Base-by-base conservation (phyloP, 345 rosid species). In the Hibiscus tridactylites region DNA sequence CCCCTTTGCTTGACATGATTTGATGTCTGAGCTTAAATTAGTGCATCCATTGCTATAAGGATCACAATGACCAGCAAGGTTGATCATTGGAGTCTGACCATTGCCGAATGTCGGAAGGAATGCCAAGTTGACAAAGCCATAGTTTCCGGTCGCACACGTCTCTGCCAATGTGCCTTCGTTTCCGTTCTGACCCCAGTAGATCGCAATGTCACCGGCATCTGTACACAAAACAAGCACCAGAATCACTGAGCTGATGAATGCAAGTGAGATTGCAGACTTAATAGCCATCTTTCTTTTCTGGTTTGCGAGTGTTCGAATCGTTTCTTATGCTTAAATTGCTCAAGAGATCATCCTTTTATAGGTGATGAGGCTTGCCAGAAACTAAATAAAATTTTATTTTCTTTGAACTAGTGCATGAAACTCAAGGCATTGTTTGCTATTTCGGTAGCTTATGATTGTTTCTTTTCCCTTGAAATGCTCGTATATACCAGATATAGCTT, bases 41-140 rank as follows among this genome's bases (percentile, higher is more conserved):
- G 57, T 8, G 61, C 79, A 73, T 0, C 75, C 77, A 33, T 75
- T 7, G 78, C 52, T 5, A 50, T 16, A 50, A 5, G 79, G 79
- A 57, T 80, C 42, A 61, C 81, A 81, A 71, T 77, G 83, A 8
- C 79, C 79, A 1, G 83, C 79, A 49, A 49, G 53, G 76, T 80
- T 77, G 56, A 80, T 46, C 65, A 60, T 46, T 9, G 81, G 83
- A n/a, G 63, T n/a, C 61, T 24, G 69, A 28, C 76, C 79, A 6
- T 66, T 56, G 29, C 81, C 83, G 59, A 77, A 81, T 1, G 28
- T 42, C 13, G 47, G 15, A 33, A 81, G 79, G 47, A 81, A 81
- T 77, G 77, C 83, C 28, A 77, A 17, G 76, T 74, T 71, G 1
- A 80, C 81, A 33, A 74, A 56, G 35, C 53, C 50, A 71, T 68